Evolutionary conservation across 441 rosid genomes (phyloP).

Genomic region (Oxalis stricta): DNA sequence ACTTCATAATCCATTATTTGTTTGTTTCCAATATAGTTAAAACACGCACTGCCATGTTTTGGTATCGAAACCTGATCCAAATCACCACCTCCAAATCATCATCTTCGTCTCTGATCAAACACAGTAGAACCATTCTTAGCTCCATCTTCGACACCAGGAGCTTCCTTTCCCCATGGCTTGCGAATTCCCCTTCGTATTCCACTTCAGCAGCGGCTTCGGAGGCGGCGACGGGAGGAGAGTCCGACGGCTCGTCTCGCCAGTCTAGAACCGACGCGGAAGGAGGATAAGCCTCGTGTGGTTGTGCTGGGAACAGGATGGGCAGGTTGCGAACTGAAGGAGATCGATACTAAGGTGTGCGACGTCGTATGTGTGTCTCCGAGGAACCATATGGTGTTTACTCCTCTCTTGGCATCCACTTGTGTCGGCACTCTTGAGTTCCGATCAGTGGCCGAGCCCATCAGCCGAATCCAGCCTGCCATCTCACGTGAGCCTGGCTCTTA

Average conservation of each 20-base stretch:
- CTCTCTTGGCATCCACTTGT: slow-evolving; percentile 84
- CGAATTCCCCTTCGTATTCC: slow-evolving; percentile 25
- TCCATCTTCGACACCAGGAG: neutral
- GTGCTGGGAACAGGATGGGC: slow-evolving; percentile 95
- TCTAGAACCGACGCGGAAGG: slow-evolving; percentile 45
- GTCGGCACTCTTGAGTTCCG: slow-evolving; percentile 88
- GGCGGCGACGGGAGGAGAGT: neutral
- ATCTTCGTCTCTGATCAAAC: neutral
- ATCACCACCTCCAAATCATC: slow-evolving; percentile 11
- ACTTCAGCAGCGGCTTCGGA: neutral
- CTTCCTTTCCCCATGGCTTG: slow-evolving; percentile 18
- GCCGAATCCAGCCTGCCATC: slow-evolving; percentile 72
- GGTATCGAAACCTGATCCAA: slow-evolving; percentile 26
- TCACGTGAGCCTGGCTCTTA: slow-evolving; percentile 54
- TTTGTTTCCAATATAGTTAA: no score
- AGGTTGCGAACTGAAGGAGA: slow-evolving; percentile 76
- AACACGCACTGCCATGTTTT: slow-evolving; percentile 20
- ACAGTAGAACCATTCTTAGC: neutral
- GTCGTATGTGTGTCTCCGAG: slow-evolving; percentile 87
- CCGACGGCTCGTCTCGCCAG: slow-evolving; percentile 16
- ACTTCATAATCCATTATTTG: no score
- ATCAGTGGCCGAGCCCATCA: slow-evolving; percentile 75
- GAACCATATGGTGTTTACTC: slow-evolving; percentile 95
- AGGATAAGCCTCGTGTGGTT: slow-evolving; percentile 68
- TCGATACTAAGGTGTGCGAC: slow-evolving; percentile 59